Percentiles rank a stretch among this genome's conserved stretches.
Conservation (phyloP, 2,329 filamentous ascomycete species). For the Helotiales sp. region DNA sequence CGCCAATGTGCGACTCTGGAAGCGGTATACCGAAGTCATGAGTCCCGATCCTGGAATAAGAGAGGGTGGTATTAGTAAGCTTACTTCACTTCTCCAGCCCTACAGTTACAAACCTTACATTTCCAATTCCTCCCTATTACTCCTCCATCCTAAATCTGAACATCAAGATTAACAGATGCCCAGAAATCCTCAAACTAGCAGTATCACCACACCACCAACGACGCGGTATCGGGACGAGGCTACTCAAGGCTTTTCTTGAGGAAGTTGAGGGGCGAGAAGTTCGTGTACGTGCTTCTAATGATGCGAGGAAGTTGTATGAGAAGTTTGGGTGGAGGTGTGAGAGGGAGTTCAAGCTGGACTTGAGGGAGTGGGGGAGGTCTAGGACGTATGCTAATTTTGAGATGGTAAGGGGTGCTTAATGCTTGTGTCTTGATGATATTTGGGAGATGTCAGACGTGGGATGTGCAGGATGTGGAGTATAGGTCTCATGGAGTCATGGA, state of each 20-base stretch:
- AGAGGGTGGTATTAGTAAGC: neutral
- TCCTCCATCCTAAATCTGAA: too few relatives aligned
- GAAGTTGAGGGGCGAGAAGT: slow-evolving; percentile 2
- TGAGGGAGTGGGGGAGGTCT: slow-evolving; percentile 10
- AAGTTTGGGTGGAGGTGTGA: slow-evolving; percentile 13
- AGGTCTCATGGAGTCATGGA: too few relatives aligned
- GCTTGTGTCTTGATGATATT: neutral
- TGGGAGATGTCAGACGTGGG: neutral
- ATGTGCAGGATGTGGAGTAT: neutral
- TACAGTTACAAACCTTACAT: too few relatives aligned
- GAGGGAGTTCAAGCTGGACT: slow-evolving; percentile 8
- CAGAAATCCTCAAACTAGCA: slow-evolving; percentile 10
- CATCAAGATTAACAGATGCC: neutral
- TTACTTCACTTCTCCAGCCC: neutral
- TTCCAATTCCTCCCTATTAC: neutral
- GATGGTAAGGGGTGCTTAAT: slow-evolving; percentile 11
- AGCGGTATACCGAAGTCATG: neutral
- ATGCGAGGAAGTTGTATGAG: slow-evolving; percentile 18
- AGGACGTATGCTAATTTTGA: slow-evolving; percentile 11
- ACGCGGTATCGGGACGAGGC: slow-evolving; percentile 1
- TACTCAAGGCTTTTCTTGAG: neutral
- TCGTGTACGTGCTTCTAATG: neutral
- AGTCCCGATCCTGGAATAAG: neutral
- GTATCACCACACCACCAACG: slow-evolving; percentile 7
- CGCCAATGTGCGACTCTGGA: neutral